Conservation (phyloP, 306 rosid species). For the Vicia faba region DNA sequence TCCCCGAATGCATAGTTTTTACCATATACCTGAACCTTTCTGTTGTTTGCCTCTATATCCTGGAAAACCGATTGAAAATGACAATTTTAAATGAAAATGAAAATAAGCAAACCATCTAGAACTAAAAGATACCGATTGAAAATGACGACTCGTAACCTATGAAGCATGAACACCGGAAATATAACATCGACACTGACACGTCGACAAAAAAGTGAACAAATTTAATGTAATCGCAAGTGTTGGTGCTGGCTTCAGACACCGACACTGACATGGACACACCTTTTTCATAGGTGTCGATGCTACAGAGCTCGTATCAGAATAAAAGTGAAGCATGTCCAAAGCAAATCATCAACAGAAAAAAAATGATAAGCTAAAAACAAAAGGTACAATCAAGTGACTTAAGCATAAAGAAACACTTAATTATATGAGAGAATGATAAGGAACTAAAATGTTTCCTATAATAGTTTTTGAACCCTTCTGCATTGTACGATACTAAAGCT, state of each 20-base stretch:
- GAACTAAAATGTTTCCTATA: constrained; percentile 12
- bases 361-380: neutral
- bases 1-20: constrained; percentile 51
- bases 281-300: too few relatives aligned
- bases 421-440: constrained; percentile 14
- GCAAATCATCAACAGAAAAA: constrained; percentile 9
- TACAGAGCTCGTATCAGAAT: too few relatives aligned
- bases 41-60: constrained; percentile 80
- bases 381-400: constrained; percentile 5
- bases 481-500: constrained; percentile 25
- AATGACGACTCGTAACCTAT: constrained; percentile 3
- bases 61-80: constrained; percentile 38
- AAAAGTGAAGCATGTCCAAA: neutral
- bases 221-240: too few relatives aligned
- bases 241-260: too few relatives aligned
- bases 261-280: too few relatives aligned
- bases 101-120: neutral
- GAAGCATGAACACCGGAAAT: too few relatives aligned
- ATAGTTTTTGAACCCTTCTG: constrained; percentile 13
- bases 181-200: too few relatives aligned
- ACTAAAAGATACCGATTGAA: neutral
- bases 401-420: constrained; percentile 6
- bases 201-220: too few relatives aligned
- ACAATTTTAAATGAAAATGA: neutral
- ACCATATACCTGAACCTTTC: constrained; percentile 59